Percentiles rank a stretch among this genome's conserved stretches.
phyloP scores from a whole-genome alignment of 2,329 filamentous ascomycete genomes.

The Penicillium sp. region DNA sequence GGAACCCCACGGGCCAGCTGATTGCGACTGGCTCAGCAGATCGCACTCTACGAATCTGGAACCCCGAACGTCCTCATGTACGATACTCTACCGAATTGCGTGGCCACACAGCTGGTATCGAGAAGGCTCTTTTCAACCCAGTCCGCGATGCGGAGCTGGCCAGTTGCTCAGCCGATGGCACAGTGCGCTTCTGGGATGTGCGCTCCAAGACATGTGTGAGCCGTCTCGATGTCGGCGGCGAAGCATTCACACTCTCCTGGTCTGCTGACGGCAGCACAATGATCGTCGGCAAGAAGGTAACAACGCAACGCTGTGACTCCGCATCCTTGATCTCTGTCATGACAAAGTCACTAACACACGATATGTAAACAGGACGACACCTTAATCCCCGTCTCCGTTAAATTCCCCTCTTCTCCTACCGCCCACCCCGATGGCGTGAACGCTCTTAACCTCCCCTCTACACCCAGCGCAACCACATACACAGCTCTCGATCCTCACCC shows the following conservation, averaged over 20 bases:
- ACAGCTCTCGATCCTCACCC: conserved; percentile 44
- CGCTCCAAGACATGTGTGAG: conserved; percentile 50
- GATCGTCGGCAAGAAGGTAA: conserved; percentile 50
- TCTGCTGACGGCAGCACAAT: conserved; percentile 49
- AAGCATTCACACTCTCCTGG: conserved; percentile 52
- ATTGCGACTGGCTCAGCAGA: conserved; percentile 88
- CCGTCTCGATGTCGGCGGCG: conserved; percentile 50
- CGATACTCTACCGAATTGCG: conserved; percentile 51
- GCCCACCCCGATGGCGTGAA: conserved; percentile 23
- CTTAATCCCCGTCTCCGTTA: conserved; percentile 47
- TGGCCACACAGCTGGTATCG: conserved; percentile 49
- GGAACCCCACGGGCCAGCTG: conserved; percentile 81
- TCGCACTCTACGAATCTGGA: conserved; percentile 90
- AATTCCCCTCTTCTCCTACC: conserved; percentile 41
- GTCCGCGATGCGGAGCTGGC: conserved; percentile 51
- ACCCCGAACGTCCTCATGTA: conserved; percentile 54
- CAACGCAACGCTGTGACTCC: background rate
- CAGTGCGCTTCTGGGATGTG: conserved; percentile 53
- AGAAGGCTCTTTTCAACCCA: conserved; percentile 52
- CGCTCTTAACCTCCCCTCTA: conserved; percentile 11
- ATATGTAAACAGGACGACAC: conserved; percentile 44
- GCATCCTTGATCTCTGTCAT: background rate
- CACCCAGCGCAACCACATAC: conserved; percentile 32
- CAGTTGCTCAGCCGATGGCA: conserved; percentile 51
- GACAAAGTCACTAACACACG: background rate